Evolutionary conservation across 768 basidiomycete genomes (phyloP).

Genomic region (Coprinopsis sp.): DNA sequence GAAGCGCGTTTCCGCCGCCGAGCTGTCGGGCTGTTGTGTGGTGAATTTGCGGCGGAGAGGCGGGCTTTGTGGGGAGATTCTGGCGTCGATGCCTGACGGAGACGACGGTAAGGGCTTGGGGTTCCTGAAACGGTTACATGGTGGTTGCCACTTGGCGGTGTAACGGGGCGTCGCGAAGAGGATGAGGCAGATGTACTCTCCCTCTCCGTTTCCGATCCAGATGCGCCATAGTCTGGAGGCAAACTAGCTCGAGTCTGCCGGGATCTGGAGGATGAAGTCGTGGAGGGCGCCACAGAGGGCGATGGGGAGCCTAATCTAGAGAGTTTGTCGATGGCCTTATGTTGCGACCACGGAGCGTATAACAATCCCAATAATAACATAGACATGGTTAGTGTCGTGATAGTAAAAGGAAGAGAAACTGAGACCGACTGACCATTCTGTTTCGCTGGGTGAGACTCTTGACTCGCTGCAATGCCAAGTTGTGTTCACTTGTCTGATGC

Average conservation of each 20-base stretch:
- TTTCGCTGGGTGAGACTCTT: slow-evolving; percentile 69
- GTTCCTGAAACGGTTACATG: slow-evolving; percentile 1
- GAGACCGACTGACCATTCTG: slow-evolving; percentile 52
- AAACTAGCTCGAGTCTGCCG: slow-evolving; percentile 15
- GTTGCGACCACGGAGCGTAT: slow-evolving; percentile 19
- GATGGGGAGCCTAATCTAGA: slow-evolving; percentile 55
- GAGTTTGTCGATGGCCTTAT: slow-evolving; percentile 66
- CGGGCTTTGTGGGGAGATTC: slow-evolving; percentile 31
- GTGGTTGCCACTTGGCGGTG: slow-evolving; percentile 10
- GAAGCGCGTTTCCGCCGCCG: slow-evolving; percentile 25
- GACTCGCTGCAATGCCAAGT: slow-evolving; percentile 59
- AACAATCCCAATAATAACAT: slow-evolving; percentile 27
- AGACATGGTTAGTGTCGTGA: slow-evolving; percentile 19
- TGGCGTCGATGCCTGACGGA: slow-evolving; percentile 26
- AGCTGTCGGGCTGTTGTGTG: slow-evolving; percentile 24
- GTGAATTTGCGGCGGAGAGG: slow-evolving; percentile 13
- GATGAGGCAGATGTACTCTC: slow-evolving; percentile 36
- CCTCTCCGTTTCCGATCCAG: slow-evolving; percentile 82
- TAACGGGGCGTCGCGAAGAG: slow-evolving; percentile 15
- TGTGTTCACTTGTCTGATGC: slow-evolving; percentile 43
- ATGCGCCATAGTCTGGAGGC: slow-evolving; percentile 37
- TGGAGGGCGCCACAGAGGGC: slow-evolving; percentile 30
- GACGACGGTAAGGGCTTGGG: slow-evolving; percentile 9
- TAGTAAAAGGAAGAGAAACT: slow-evolving; percentile 12
- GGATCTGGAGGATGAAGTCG: slow-evolving; percentile 24